Conservation (phyloP, 1,284 basidiomycete species). For the Pseudozyma pruni region DNA sequence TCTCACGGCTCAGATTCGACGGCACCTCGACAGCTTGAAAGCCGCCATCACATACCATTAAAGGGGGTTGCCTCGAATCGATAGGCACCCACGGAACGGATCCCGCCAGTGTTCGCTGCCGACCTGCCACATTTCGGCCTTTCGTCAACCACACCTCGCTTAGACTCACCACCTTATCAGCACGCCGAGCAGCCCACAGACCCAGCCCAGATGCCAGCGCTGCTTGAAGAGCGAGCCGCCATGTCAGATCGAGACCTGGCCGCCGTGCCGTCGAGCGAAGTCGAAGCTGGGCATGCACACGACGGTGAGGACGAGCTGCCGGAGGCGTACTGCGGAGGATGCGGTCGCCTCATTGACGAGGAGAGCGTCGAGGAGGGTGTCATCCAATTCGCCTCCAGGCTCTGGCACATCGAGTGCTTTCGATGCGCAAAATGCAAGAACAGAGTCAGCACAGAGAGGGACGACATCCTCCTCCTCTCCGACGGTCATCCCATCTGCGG, state of each 20-base stretch:
- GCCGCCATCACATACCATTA: too few relatives aligned
- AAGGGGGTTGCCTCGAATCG: too few relatives aligned
- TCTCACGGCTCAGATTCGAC: too few relatives aligned
- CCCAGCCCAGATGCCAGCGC: constrained; percentile 23
- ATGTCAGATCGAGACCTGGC: constrained; percentile 3
- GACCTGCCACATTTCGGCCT: too few relatives aligned
- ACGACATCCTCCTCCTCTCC: constrained; percentile 91
- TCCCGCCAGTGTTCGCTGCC: too few relatives aligned
- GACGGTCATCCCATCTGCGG: constrained; percentile 97
- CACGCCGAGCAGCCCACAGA: neutral
- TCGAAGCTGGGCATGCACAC: constrained; percentile 13
- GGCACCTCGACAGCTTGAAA: too few relatives aligned
- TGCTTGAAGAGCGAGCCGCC: constrained; percentile 28
- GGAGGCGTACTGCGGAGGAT: constrained; percentile 61
- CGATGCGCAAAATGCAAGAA: constrained; percentile 69
- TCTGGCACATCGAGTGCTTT: constrained; percentile 63
- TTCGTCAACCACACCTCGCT: too few relatives aligned
- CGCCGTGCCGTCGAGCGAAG: constrained; percentile 1
- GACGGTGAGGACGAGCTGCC: constrained; percentile 45
- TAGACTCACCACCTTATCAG: too few relatives aligned
- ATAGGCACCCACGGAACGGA: too few relatives aligned
- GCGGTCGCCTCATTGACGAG: constrained; percentile 55
- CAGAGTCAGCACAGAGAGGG: constrained; percentile 77
- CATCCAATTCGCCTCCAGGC: constrained; percentile 60
- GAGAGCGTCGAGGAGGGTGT: constrained; percentile 58